phyloP scores from a whole-genome alignment of 2,329 filamentous ascomycete genomes.

The Ceratocystis destructans region DNA sequence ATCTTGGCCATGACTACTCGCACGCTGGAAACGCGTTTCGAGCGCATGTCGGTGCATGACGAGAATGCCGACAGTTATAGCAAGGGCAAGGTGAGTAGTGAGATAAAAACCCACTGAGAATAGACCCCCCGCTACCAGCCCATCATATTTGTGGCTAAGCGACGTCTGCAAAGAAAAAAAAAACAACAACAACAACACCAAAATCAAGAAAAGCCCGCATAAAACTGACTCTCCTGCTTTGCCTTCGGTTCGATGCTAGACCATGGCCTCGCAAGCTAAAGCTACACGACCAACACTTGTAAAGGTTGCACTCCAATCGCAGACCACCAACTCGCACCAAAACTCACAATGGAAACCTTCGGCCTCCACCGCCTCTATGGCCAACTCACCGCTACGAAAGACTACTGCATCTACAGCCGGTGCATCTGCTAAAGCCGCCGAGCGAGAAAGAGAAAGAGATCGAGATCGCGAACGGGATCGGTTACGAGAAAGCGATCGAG shows the following conservation, averaged over 20 bases:
- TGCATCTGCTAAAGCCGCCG: slow-evolving; percentile 9
- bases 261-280: slow-evolving; percentile 19
- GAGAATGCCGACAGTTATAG: slow-evolving; percentile 59
- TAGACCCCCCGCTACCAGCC: background rate
- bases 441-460: slow-evolving; percentile 12
- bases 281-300: slow-evolving; percentile 55
- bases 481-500: slow-evolving; percentile 14
- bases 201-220: background rate
- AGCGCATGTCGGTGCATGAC: slow-evolving; percentile 78
- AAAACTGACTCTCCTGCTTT: background rate
- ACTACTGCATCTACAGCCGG: slow-evolving; percentile 16
- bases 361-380: background rate
- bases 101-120: slow-evolving; percentile 2
- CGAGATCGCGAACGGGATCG: slow-evolving; percentile 14
- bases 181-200: background rate
- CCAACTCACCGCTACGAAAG: slow-evolving; percentile 10
- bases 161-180: background rate
- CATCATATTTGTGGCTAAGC: slow-evolving; percentile 3
- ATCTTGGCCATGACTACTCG: slow-evolving; percentile 49
- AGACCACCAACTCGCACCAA: slow-evolving; percentile 49
- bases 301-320: slow-evolving; percentile 71
- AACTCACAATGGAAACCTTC: slow-evolving; percentile 24
- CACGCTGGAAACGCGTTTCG: slow-evolving; percentile 72
- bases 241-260: background rate
- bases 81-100: slow-evolving; percentile 58